Evolutionary conservation across 2,329 filamentous ascomycete genomes (phyloP), one percentile per base, ranked within the genome.

Genomic region (Phaeophleospora eucalypticola): DNA sequence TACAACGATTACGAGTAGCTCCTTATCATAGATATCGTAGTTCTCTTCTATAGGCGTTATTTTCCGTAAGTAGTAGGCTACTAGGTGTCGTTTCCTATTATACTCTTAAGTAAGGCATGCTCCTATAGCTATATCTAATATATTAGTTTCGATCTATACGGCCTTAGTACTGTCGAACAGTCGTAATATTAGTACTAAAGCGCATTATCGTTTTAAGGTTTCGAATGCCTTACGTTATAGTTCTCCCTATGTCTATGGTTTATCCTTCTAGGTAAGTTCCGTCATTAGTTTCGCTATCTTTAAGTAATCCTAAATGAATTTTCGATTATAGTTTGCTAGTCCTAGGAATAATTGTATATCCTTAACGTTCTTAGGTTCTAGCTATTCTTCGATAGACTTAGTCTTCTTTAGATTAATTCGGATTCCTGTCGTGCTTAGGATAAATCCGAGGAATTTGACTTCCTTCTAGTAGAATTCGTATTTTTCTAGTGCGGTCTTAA

Each of bases 401-500:
- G 64, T 54, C 38, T 65, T 65, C 2, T 46, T 44, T 37, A 37
- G 46, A 41, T 65, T 45, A 37, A 67, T 63, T 16, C 37, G 21
- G 15, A 69, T 52, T 43, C 58, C 45, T 33, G 54, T 36, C 14
- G 38, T 44, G 15, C 37, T 42, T 27, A 68, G 61, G 38, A 60
- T 60, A 50, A 59, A 66, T 20, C 58, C 50, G 32, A 69, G 48
- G 48, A 62, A 69, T 17, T 61, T 47, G 21, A 62, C 51, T 48
- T 57, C 32, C 18, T 60, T 49, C 29, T 49, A 49, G 45, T 62
- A 49, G 49, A 67, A 68, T 37, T 61, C 37, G 50, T 49, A 66
- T 53, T 68, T 68, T 3, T 58, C 14, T 6, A 17, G 16, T 4
- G 36, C 36, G 16, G 19, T 37, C 16, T 19, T 12, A 37, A 37